Evolutionary conservation across 2,329 filamentous ascomycete genomes (phyloP), one percentile per base, ranked within the genome.

Genomic region (Hypoxylon sp.): DNA sequence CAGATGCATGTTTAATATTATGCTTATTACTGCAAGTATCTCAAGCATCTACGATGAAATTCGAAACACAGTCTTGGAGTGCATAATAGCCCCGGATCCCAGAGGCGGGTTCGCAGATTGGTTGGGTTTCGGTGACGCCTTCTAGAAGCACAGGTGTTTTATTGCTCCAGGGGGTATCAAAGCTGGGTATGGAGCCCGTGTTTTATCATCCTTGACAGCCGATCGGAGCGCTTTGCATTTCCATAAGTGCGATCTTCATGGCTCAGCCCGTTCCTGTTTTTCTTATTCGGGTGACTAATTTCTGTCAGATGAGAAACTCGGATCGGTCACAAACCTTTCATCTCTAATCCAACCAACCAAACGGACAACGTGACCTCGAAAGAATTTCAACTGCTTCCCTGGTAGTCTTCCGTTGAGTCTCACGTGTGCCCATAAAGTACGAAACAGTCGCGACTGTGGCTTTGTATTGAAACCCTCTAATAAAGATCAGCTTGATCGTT

Each of bases 161-260:
- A 47, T 48, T 51, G 17, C 39, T 51, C 33, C 55, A 52, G 58
- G 69, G 63, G 63, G 63, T 29, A 44, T 64, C 52, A 58, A 44
- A 42, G 63, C 47, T 53, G 35, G 63, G 62, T 66, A 63, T 53
- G 53, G 69, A 63, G 60, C 55, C 52, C 39, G 51, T 58, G 63
- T 71, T 71, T 70, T 70, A 67, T 11, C 33, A 71, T 58, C 69
- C 69, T 63, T 69, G 69, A 63, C 11, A 37, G 59, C 51, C 60
- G 66, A 71, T 63, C 60, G 57, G 48, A 60, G 52, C 35, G n/a
- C 42, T 39, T 46, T 58, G n/a, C 53, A 63, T 67, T 29, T 57
- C 39, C 39, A 48, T 54, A 54, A 44, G 54, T 44, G 24, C 39
- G 39, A 63, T 53, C 54, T 48, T 51, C 59, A 55, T 50, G 39